These are phyloP conservation scores for Russula sp. DNA, from an alignment of 768 basidiomycete genomes.

Conservation along the genomic window DNA sequence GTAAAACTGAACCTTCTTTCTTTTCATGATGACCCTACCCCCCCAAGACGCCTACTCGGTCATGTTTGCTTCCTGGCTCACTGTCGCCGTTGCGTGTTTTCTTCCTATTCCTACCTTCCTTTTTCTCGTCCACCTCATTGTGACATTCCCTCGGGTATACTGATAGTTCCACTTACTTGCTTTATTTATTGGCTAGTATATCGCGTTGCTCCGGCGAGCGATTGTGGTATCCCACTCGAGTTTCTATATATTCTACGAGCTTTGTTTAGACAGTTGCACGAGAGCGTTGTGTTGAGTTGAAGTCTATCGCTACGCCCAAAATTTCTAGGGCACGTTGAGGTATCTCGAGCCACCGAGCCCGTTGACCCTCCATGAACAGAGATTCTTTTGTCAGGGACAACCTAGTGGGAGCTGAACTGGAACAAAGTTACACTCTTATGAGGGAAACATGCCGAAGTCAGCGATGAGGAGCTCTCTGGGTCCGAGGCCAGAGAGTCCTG, in stretches of 20 bases:
- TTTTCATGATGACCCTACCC: background rate
- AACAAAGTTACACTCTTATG: no score
- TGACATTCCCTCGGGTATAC: background rate
- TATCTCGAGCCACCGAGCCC: no score
- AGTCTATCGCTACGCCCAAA: background rate
- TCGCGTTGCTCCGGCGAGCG: conserved; percentile 6
- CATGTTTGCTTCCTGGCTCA: background rate
- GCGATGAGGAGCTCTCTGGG: no score
- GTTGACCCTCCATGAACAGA: no score
- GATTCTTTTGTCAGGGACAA: no score
- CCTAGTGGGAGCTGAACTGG: no score
- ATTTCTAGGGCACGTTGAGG: no score
- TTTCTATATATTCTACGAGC: background rate
- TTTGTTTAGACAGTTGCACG: background rate
- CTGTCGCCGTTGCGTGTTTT: background rate
- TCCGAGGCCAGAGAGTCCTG: no score
- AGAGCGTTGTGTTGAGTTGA: background rate
- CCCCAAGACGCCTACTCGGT: background rate
- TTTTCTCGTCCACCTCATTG: background rate
- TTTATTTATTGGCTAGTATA: conserved; percentile 8
- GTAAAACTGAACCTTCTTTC: conserved; percentile 5
- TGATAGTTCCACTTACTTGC: background rate
- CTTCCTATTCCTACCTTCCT: background rate
- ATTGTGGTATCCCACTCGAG: background rate
- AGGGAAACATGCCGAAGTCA: no score